Conservation (phyloP, 225 moss, liverwort and hornwort species). For the Physcomitrium patens region DNA sequence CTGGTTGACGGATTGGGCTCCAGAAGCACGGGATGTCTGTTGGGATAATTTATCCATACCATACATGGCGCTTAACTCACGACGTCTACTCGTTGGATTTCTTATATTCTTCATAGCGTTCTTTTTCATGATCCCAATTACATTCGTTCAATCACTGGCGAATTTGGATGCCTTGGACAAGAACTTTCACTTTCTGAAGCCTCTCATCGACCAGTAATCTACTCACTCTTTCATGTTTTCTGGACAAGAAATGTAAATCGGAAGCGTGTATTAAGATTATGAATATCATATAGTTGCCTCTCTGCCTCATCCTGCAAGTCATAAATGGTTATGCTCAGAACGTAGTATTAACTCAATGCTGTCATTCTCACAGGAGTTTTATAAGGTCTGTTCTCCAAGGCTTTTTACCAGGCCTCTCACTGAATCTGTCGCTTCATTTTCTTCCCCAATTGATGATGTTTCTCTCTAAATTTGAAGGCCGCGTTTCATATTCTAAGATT, state of each 20-base stretch:
- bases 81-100: conserved; percentile 53
- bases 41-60: conserved; percentile 87
- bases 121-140: conserved; percentile 86
- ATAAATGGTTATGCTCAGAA: background rate
- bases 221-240: background rate
- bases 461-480: conserved; percentile 82
- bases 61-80: conserved; percentile 68
- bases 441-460: conserved; percentile 69
- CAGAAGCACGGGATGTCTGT: conserved; percentile 86
- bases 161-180: conserved; percentile 72
- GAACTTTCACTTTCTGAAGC: conserved; percentile 60
- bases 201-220: conserved; percentile 68
- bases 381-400: conserved; percentile 81
- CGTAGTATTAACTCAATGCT: conserved; percentile 22
- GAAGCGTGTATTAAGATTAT: background rate
- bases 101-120: conserved; percentile 63
- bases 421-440: conserved; percentile 74
- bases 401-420: conserved; percentile 74
- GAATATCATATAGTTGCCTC: background rate
- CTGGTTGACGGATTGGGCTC: conserved; percentile 95
- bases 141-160: conserved; percentile 87
- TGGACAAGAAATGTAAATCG: background rate
- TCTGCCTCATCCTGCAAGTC: background rate
- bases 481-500: conserved; percentile 71
- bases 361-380: conserved; percentile 52